Percentiles rank a stretch among this genome's conserved stretches.
These are phyloP conservation scores for Phytophthora lateralis DNA, from an alignment of 352 stramenopile species.

Conservation along the genomic window DNA sequence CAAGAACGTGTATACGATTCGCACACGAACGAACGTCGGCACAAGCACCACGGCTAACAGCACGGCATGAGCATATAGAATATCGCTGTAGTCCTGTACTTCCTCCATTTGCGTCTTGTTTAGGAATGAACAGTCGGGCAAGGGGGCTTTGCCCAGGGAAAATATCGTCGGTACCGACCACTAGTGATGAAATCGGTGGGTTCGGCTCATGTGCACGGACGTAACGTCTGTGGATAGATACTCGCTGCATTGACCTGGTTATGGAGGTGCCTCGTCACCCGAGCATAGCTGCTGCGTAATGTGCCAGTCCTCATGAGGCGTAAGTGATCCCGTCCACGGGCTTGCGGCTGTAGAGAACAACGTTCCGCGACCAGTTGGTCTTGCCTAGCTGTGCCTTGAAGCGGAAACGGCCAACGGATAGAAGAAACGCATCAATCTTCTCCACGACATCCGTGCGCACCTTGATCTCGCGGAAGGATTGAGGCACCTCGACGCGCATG, in stretches of 20 bases:
- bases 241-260: slow-evolving; percentile 21
- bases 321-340: slow-evolving; percentile 55
- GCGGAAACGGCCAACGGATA: slow-evolving; percentile 60
- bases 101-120: slow-evolving; percentile 18
- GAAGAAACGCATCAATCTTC: slow-evolving; percentile 68
- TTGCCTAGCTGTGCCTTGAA: slow-evolving; percentile 70
- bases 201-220: neutral
- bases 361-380: slow-evolving; percentile 81
- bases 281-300: slow-evolving; percentile 15
- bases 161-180: slow-evolving; percentile 11
- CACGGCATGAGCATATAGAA: slow-evolving; percentile 13
- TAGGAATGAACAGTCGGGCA: slow-evolving; percentile 9
- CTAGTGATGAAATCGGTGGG: slow-evolving; percentile 20
- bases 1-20: slow-evolving; percentile 33
- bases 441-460: slow-evolving; percentile 67
- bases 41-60: slow-evolving; percentile 28
- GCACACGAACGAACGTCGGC: slow-evolving; percentile 27
- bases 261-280: slow-evolving; percentile 7
- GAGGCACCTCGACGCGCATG: slow-evolving; percentile 51
- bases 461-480: slow-evolving; percentile 66
- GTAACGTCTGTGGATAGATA: slow-evolving; percentile 21
- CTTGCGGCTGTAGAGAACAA: slow-evolving; percentile 73
- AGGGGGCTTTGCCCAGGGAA: neutral
- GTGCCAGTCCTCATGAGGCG: slow-evolving; percentile 12
- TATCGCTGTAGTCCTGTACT: slow-evolving; percentile 18